Evolutionary conservation across 768 basidiomycete genomes (phyloP), one percentile per base, ranked within the genome.

Genomic region (Phanerodontia chrysosporium): DNA sequence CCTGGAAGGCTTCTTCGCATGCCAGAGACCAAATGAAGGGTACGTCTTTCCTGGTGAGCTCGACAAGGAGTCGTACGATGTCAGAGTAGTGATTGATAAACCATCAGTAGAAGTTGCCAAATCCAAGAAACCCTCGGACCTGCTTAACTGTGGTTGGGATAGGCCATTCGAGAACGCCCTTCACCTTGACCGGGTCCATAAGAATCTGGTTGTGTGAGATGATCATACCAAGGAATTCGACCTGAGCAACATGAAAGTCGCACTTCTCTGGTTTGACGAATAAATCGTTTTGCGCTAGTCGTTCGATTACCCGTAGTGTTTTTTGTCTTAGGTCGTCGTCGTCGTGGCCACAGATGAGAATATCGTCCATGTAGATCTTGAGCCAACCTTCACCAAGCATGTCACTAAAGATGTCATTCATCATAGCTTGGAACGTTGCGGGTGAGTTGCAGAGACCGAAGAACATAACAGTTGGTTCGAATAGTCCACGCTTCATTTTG

Each of bases 311-410:
- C 22, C 59, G 36, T 0, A 46, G 32, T 0, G 67, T 64, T 6
- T 65, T 32, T 32, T 55, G 1, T 0, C 59, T 27, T 30, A 73
- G 74, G 36, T 69, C 39, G 2, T 66, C 61, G 0, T 65, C 9
- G 51, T 57, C 63, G 0, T 69, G 55, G 1, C 75, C 72, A 64
- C 69, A 56, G 3, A 65, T 53, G 10, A 63, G 46, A 13, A 79
- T 74, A 51, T 79, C 69, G 57, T 79, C 76, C 46, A 80, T 65
- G 62, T 82, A 78, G 54, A 81, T 74, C 0, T 65, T 61, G 22
- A 81, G 72, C 28, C 74, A 71, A 0, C 69, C 68, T 49, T 57
- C 28, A 4, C 63, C 63, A 12, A 78, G 65, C 57, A 72, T 2
- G 48, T 76, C 67, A 2, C 58, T n/a, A 24, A 74, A 64, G 14